These are phyloP conservation scores for Botrytis porri DNA, from an alignment of 2,329 filamentous ascomycete species.

Conservation along the genomic window DNA sequence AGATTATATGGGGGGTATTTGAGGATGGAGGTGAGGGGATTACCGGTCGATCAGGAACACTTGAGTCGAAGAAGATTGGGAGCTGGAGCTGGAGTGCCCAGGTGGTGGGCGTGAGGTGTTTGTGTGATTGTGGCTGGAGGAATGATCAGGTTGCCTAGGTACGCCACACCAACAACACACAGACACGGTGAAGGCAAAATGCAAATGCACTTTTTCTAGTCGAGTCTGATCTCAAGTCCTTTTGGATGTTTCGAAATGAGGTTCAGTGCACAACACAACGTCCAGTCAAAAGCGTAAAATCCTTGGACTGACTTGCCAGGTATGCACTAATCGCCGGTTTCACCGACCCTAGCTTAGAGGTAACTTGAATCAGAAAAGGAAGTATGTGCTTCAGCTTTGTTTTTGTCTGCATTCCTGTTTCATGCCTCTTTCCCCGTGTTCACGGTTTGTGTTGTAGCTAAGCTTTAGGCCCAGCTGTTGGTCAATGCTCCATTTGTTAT, in stretches of 20 bases:
- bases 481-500: not conserved
- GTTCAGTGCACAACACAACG: constrained; percentile 3
- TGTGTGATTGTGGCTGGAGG: not conserved
- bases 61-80: not conserved
- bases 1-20: not conserved
- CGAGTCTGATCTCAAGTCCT: not conserved
- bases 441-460: not conserved
- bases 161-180: not conserved
- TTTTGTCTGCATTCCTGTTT: not conserved
- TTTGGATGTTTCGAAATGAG: constrained; percentile 4
- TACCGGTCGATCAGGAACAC: not conserved
- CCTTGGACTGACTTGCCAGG: not conserved
- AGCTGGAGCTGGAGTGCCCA: too few relatives aligned
- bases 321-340: not conserved
- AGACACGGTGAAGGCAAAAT: not conserved
- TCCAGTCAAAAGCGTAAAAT: not conserved
- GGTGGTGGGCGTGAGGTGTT: not conserved
- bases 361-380: constrained; percentile 3
- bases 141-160: too few relatives aligned
- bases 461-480: not conserved
- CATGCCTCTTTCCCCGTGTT: not conserved
- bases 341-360: not conserved
- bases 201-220: not conserved
- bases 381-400: not conserved
- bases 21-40: not conserved